A percentile compares a stretch with the other conserved stretches of the same genome.
Conservation (phyloP, 768 basidiomycete species). For the Tricholoma saponaceum region DNA sequence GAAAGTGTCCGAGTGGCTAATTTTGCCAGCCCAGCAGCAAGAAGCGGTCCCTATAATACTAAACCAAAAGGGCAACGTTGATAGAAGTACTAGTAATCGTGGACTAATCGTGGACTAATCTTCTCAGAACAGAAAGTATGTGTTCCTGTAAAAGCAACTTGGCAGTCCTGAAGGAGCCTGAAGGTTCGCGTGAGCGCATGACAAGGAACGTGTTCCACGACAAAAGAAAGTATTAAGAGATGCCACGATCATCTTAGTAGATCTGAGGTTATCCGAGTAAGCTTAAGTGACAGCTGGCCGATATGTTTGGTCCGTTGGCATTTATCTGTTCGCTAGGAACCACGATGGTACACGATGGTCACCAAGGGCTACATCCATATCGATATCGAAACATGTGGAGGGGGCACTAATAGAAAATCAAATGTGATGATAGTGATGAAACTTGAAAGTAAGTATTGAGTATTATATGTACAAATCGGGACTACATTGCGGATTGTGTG, state of each 20-base stretch:
- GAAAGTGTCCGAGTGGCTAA: conserved; percentile 13
- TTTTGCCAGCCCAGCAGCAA: conserved; percentile 11
- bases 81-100: not conserved
- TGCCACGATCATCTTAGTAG: conserved; percentile 32
- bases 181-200: conserved; percentile 1
- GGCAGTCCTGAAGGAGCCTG: not conserved
- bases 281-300: too few species aligned
- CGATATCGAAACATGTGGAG: not conserved
- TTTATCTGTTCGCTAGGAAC: not conserved
- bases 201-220: conserved; percentile 6
- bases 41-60: conserved; percentile 14
- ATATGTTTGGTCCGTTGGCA: too few species aligned
- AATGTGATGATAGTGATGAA: not conserved
- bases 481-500: conserved; percentile 15
- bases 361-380: too few species aligned
- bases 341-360: not conserved
- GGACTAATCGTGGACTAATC: not conserved
- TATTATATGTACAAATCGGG: conserved; percentile 6
- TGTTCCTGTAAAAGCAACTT: conserved; percentile 8
- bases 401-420: conserved; percentile 1
- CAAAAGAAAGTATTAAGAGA: conserved; percentile 14
- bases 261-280: not conserved
- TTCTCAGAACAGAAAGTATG: conserved; percentile 9
- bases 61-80: conserved; percentile 4
- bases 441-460: conserved; percentile 9